Evolutionary conservation across 148 eudicot species (phyloP).

Genomic region (Hydrangea macrophylla): DNA sequence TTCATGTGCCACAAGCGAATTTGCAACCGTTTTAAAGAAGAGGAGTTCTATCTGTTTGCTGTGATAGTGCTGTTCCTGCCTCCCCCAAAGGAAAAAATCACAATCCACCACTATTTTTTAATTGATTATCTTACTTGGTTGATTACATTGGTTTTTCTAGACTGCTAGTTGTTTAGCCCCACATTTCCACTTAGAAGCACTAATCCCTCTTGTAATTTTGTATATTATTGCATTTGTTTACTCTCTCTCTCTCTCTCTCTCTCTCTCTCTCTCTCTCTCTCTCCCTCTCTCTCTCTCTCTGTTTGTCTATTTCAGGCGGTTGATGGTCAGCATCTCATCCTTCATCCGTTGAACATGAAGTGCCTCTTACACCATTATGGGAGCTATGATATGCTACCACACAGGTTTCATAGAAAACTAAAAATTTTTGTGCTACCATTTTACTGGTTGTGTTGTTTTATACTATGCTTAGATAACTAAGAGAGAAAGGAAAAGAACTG

Average conservation of each 20-base stretch:
- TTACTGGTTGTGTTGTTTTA: not conserved
- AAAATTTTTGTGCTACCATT: not conserved
- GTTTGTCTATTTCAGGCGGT: slow-evolving; percentile 68
- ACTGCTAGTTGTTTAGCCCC: not conserved
- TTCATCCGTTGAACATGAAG: slow-evolving; percentile 91
- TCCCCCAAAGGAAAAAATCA: no score
- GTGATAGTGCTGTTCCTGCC: not conserved
- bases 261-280: no score
- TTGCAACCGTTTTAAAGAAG: not conserved
- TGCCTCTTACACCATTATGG: slow-evolving; percentile 94
- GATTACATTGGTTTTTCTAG: no score
- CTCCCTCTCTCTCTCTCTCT: no score
- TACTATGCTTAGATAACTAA: no score
- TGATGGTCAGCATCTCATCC: slow-evolving; percentile 91
- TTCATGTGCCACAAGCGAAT: not conserved
- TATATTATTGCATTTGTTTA: no score
- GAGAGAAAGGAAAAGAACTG: no score
- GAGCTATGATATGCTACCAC: slow-evolving; percentile 68
- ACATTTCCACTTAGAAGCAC: not conserved
- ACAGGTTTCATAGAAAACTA: slow-evolving; percentile 58
- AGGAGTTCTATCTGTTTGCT: not conserved
- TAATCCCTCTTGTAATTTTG: not conserved
- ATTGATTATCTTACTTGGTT: no score
- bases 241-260: no score
- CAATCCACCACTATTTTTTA: not conserved